These are phyloP conservation scores for Phyllosticta ampelicida DNA, from an alignment of 2,329 filamentous ascomycete genomes.

Conservation along the genomic window DNA sequence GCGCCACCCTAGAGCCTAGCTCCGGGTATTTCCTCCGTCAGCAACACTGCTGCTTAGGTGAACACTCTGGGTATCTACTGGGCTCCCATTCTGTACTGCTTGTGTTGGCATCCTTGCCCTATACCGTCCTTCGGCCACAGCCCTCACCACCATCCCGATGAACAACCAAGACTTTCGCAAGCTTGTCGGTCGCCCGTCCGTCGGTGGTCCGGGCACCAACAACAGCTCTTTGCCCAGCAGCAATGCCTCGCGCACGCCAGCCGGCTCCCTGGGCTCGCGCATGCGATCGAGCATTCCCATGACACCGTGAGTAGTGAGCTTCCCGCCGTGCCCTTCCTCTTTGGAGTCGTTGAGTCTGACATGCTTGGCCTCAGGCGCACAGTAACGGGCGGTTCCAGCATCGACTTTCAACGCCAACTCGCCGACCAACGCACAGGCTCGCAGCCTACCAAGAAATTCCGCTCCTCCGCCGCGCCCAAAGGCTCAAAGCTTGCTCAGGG, in stretches of 20 bases:
- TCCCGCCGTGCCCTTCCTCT: not conserved
- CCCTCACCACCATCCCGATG: constrained; percentile 45
- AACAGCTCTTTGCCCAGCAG: constrained; percentile 19
- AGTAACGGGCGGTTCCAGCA: constrained; percentile 43
- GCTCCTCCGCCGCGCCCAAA: constrained; percentile 64
- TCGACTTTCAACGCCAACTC: constrained; percentile 75
- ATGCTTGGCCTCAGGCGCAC: constrained; percentile 45
- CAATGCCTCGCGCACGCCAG: constrained; percentile 16
- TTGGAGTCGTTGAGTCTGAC: not conserved
- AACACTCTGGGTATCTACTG: not conserved
- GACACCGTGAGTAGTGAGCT: constrained; percentile 60
- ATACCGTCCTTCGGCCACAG: not conserved
- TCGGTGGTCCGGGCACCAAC: constrained; percentile 18
- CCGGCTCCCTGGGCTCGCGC: constrained; percentile 58
- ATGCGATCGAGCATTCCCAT: constrained; percentile 77
- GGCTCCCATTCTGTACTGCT: not conserved
- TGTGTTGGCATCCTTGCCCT: not conserved
- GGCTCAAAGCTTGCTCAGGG: constrained; percentile 69
- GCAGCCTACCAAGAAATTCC: constrained; percentile 58
- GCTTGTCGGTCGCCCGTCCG: constrained; percentile 51
- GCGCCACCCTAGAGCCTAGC: not conserved
- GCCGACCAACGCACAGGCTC: constrained; percentile 49
- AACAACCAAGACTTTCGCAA: constrained; percentile 93
- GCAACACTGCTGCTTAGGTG: not conserved
- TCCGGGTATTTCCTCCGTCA: not conserved